Percentiles rank a stretch among this genome's conserved stretches.
Evolutionary conservation across 352 stramenopile genomes (phyloP).

Genomic region (Phytophthora agathidicida): DNA sequence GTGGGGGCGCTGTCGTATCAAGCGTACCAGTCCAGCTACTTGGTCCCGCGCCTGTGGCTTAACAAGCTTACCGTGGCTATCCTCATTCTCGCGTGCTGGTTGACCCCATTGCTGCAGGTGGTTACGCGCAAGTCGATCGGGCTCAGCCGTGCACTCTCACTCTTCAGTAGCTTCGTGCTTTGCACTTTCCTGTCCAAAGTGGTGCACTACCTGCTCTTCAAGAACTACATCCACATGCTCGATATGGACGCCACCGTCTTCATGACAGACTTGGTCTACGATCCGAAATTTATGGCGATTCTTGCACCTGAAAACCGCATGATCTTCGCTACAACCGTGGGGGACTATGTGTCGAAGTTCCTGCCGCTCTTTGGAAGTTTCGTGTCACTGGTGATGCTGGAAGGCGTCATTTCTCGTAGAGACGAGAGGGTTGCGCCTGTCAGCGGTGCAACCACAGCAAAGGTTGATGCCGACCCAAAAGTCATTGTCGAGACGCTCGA

Average conservation of each 20-base stretch:
- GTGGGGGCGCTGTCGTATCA: constrained; percentile 29
- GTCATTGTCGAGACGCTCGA: constrained; percentile 17
- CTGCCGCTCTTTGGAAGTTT: constrained; percentile 23
- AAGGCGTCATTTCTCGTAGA: constrained; percentile 11
- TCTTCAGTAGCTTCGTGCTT: constrained; percentile 22
- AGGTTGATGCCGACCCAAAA: constrained; percentile 7
- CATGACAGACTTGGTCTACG: constrained; percentile 17
- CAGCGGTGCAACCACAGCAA: background rate
- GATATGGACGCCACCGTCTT: constrained; percentile 7
- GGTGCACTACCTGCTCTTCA: constrained; percentile 16
- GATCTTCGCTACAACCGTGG: constrained; percentile 30
- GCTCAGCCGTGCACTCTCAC: constrained; percentile 15
- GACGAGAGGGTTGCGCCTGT: constrained; percentile 22
- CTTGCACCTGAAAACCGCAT: constrained; percentile 23
- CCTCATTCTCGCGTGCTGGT: constrained; percentile 24
- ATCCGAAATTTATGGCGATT: constrained; percentile 20
- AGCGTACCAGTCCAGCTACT: constrained; percentile 28
- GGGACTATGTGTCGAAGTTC: constrained; percentile 25
- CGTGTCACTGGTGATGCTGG: constrained; percentile 25
- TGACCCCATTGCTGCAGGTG: constrained; percentile 25
- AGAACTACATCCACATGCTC: constrained; percentile 14
- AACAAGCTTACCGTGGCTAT: constrained; percentile 26
- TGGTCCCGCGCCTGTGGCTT: constrained; percentile 9
- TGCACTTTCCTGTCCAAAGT: constrained; percentile 27
- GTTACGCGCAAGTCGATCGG: constrained; percentile 12